Conservation (phyloP, 2,329 filamentous ascomycete species). For the Claviceps sp. region DNA sequence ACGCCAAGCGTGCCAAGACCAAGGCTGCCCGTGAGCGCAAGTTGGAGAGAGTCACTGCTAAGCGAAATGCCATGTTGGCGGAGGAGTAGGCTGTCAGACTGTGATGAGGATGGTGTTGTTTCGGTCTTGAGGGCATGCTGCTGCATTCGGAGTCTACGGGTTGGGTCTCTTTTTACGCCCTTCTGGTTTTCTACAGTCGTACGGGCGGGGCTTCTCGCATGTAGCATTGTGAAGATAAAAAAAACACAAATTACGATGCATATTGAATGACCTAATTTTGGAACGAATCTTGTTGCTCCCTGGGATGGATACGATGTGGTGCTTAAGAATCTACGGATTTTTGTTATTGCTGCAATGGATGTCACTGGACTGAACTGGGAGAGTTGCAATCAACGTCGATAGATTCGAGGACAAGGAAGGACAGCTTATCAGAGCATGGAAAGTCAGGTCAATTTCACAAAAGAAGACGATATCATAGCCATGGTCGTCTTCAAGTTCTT, state of each 20-base stretch:
- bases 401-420: too few relatives aligned
- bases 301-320: too few relatives aligned
- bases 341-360: too few relatives aligned
- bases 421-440: too few relatives aligned
- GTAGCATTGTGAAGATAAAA: conserved; percentile 34
- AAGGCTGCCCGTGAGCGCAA: conserved; percentile 99
- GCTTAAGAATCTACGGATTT: too few relatives aligned
- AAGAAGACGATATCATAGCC: too few relatives aligned
- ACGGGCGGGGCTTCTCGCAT: conserved; percentile 40
- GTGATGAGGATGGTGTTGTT: conserved; percentile 20
- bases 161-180: conserved; percentile 38
- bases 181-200: conserved; percentile 33
- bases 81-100: conserved; percentile 42
- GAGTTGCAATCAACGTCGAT: too few relatives aligned
- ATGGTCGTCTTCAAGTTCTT: too few relatives aligned
- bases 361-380: too few relatives aligned
- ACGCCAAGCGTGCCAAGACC: conserved; percentile 99
- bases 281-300: background rate
- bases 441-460: too few relatives aligned
- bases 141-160: conserved; percentile 48
- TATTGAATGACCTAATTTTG: background rate
- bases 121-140: conserved; percentile 39
- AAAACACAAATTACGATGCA: conserved; percentile 39
- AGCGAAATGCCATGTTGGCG: conserved; percentile 75
- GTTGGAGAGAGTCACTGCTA: conserved; percentile 78